These are phyloP conservation scores for Globisporangium nodosum DNA, from an alignment of 352 stramenopile species.

Conservation along the genomic window DNA sequence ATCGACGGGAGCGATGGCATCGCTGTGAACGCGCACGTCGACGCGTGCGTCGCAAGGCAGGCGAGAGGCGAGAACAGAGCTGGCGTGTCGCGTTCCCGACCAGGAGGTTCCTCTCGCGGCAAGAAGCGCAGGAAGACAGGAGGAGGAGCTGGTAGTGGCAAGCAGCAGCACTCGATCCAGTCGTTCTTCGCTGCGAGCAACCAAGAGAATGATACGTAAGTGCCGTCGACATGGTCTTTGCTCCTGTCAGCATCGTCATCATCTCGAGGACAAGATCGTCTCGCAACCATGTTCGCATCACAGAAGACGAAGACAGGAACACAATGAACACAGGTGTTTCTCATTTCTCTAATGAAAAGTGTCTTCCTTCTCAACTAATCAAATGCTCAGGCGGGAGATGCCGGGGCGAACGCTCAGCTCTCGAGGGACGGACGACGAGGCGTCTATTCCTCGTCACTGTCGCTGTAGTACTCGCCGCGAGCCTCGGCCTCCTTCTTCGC, in stretches of 20 bases:
- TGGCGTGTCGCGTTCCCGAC: background rate
- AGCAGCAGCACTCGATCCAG: slow-evolving; percentile 14
- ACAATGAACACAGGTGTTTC: background rate
- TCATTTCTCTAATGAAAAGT: background rate
- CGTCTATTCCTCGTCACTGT: slow-evolving; percentile 62
- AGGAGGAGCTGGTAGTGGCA: background rate
- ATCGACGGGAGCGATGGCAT: slow-evolving; percentile 15
- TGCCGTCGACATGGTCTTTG: background rate
- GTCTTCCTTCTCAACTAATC: background rate
- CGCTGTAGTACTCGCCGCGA: slow-evolving; percentile 77
- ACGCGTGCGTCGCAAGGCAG: slow-evolving; percentile 12
- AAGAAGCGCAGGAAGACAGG: slow-evolving; percentile 1
- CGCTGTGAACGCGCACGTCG: slow-evolving; percentile 20
- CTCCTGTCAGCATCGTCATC: background rate
- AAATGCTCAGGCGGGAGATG: slow-evolving; percentile 7
- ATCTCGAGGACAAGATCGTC: background rate
- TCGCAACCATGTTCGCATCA: too few relatives aligned
- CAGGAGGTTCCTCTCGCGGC: background rate
- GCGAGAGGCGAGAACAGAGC: background rate
- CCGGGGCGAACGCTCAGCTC: background rate
- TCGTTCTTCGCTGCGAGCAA: slow-evolving; percentile 9
- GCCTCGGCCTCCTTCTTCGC: slow-evolving; percentile 85
- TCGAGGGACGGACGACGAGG: background rate
- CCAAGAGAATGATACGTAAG: background rate
- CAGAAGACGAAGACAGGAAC: background rate